Evolutionary conservation across 2,329 filamentous ascomycete species (phyloP), one percentile per base, ranked within the genome.

Genomic region (Blastomyces gilchristii): DNA sequence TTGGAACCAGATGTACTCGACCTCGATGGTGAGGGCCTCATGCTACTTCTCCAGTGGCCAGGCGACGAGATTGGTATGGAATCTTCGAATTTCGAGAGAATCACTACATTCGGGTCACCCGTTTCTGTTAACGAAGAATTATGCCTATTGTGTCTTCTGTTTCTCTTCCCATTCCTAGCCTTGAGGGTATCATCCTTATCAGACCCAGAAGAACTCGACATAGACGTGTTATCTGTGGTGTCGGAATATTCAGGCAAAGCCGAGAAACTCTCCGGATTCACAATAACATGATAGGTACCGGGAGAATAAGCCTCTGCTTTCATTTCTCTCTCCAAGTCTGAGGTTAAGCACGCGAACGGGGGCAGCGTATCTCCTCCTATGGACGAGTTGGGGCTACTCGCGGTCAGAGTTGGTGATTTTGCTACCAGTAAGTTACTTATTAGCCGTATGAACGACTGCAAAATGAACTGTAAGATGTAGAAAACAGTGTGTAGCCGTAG

Each of bases 261-360:
- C 34, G 76, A 74, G 68, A 85, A 85, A 69, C 80, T 84, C 18
- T 79, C 76, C 5, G 79, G 82, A 50, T 82, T 82, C 62, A 81
- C 78, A 25, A 85, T 74, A 25, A 85, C 81, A 68, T 81, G 77
- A 69, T 81, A 85, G 1, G 81, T 83, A 18, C 83, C 83, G 0
- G 83, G 82, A 43, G 71, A 73, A 47, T 76, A 75, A 8, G 72
- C 73, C 60, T 80, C 77, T 18, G 83, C 83, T 69, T 85, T 85
- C 63, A 74, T 77, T 69, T 85, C 83, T 50, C 83, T 76, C 37
- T 85, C 83, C 66, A 84, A 82, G 65, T 85, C 83, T 37, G 76
- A 83, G 1, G 76, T 81, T 62, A 85, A 75, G 16, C 73, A 70
- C 41, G 78, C 71, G 70, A 85, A 85, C 2, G 80, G 79, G 25